Evolutionary conservation across 1,284 basidiomycete species (phyloP).

Genomic region (Leccinum angustisporum): DNA sequence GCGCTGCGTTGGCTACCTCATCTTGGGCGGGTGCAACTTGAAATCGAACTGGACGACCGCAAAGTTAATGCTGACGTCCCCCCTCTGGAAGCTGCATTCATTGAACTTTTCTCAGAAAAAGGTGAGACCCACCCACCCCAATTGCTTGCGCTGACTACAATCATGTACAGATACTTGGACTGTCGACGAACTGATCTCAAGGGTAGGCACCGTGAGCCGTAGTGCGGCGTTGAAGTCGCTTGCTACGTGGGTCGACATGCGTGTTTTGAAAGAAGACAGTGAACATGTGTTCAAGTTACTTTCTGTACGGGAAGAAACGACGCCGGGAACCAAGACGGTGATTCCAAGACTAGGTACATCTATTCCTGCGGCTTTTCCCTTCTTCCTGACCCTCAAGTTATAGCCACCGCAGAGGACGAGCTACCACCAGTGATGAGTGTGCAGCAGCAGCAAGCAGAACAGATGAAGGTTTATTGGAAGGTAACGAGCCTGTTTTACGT

Average conservation of each 20-base stretch:
- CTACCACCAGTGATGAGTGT: conserved; percentile 50
- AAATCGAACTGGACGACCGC: conserved; percentile 80
- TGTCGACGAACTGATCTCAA: conserved; percentile 59
- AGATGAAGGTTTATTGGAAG: conserved; percentile 87
- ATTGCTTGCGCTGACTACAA: neutral
- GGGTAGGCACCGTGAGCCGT: conserved; percentile 65
- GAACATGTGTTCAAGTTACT: conserved; percentile 61
- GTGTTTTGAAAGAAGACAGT: conserved; percentile 71
- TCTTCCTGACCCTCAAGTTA: conserved; percentile 11
- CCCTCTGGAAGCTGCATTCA: conserved; percentile 85
- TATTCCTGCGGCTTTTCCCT: neutral
- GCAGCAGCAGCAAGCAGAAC: conserved; percentile 79
- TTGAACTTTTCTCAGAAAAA: conserved; percentile 80
- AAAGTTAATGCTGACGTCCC: conserved; percentile 74
- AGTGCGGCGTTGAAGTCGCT: conserved; percentile 70
- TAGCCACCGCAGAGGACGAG: conserved; percentile 42
- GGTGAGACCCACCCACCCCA: conserved; percentile 36
- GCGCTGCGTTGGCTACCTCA: conserved; percentile 83
- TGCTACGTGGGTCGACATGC: conserved; percentile 80
- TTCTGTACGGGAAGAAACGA: conserved; percentile 54
- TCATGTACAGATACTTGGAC: conserved; percentile 60
- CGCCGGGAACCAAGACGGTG: conserved; percentile 22
- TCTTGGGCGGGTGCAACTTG: conserved; percentile 77
- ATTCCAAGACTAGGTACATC: conserved; percentile 37
- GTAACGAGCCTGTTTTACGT: conserved; percentile 39